Evolutionary conservation across 805 yeast species (phyloP).

Genomic region (Pichia californica): DNA sequence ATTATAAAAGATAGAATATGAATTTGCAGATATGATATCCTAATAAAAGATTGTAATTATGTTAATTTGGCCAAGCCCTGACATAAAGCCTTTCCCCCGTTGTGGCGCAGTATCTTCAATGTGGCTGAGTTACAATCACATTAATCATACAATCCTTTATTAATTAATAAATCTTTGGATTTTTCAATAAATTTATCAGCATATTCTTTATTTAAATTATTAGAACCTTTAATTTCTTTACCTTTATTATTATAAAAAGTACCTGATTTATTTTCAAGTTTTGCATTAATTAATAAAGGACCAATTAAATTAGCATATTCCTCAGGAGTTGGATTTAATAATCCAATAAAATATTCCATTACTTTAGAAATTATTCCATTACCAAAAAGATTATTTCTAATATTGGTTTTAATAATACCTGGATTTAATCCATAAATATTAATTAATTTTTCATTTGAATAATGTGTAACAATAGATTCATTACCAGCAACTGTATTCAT

Average conservation of each 20-base stretch:
- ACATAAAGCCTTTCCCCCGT: too few species aligned
- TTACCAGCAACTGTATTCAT: constrained; percentile 39
- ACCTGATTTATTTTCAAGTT: constrained; percentile 28
- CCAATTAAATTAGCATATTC: constrained; percentile 28
- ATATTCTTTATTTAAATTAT: constrained; percentile 26
- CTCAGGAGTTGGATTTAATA: constrained; percentile 29
- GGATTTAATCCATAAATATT: constrained; percentile 35
- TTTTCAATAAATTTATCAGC: constrained; percentile 23
- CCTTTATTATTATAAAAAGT: constrained; percentile 28
- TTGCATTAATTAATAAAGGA: constrained; percentile 28
- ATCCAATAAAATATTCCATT: constrained; percentile 27
- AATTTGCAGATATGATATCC: too few species aligned
- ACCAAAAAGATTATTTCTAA: constrained; percentile 31
- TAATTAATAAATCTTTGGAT: constrained; percentile 21
- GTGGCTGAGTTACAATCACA: background rate
- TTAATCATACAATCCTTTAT: constrained; percentile 9
- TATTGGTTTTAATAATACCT: constrained; percentile 32
- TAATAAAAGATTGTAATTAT: too few species aligned
- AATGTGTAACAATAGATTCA: constrained; percentile 29
- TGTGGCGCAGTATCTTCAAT: too few species aligned
- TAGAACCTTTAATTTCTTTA: constrained; percentile 21
- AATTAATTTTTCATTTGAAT: constrained; percentile 14
- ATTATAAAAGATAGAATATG: too few species aligned
- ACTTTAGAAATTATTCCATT: constrained; percentile 20
- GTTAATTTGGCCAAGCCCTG: too few species aligned